Evolutionary conservation across 805 yeast species (phyloP), one percentile per base, ranked within the genome.

Genomic region (Candida chilensis): DNA sequence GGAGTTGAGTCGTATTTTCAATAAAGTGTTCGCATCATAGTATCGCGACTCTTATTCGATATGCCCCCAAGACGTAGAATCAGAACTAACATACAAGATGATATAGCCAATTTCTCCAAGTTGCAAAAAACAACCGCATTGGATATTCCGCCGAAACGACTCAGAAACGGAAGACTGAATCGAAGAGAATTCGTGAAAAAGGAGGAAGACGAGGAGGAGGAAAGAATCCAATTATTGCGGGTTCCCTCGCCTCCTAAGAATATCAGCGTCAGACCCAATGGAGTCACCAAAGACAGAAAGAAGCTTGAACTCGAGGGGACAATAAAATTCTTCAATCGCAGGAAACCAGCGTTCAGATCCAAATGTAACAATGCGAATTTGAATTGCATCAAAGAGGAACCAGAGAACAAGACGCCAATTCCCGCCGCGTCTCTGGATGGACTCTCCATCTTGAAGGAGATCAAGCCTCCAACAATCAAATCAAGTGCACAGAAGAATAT

Each of bases 401-500:
- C 6, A 7, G 13, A n/a, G 11, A 7, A 22, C 6, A 22, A 6
- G 12, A 6, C 11, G 13, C 11, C 11, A 11, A 19, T 8, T 11
- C 8, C 21, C 21, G n/a, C n/a, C n/a, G n/a, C n/a, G n/a, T n/a
- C n/a, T n/a, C 21, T 19, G 10, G 13, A 22, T 22, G 25, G 6
- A 15, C 25, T 7, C 13, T 5, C 25, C 6, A 7, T 15, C 6
- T n/a, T 22, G 8, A 22, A 5, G 13, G 13, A 22, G 7, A 11
- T 11, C 6, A 22, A 22, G 25, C 25, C 25, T n/a, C 25, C 25
- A n/a, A 8, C 25, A n/a, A 22, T n/a, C 13, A n/a, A 22, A 22
- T 22, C 25, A 8, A n/a, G 6, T 6, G 13, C 11, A 6, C 14
- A 22, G 7, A 22, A 22, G 11, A 22, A n/a, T 8, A 19, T 19